These are phyloP conservation scores for Ochromonas danica DNA, from an alignment of 108 stramenopile genomes.

Conservation along the genomic window DNA sequence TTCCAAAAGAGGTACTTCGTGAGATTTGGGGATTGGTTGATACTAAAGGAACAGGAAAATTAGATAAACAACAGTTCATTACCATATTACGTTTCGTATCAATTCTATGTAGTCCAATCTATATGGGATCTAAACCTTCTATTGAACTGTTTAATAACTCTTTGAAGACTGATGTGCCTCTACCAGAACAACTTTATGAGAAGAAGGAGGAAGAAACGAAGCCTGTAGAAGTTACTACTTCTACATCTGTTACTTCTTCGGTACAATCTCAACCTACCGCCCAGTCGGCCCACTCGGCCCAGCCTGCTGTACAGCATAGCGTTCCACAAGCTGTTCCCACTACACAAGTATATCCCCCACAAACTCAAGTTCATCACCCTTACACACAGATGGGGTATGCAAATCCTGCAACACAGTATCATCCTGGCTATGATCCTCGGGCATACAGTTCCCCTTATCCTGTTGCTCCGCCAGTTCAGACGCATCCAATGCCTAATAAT, in stretches of 20 bases:
- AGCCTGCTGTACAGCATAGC: no score
- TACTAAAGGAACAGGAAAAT: background rate
- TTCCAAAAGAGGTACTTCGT: background rate
- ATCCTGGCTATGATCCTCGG: background rate
- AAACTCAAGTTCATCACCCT: no score
- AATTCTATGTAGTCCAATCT: background rate
- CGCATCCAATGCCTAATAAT: background rate
- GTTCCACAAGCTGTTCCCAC: no score
- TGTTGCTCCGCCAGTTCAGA: background rate
- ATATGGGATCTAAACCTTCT: background rate
- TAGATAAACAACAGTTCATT: conserved; percentile 11
- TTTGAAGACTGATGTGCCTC: background rate
- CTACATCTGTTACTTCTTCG: background rate
- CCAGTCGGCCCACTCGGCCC: no score
- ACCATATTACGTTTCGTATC: background rate
- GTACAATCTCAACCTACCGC: background rate
- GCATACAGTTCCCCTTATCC: background rate
- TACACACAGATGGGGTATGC: no score
- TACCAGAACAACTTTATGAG: background rate
- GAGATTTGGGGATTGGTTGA: conserved; percentile 6
- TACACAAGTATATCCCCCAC: no score
- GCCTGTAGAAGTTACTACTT: background rate
- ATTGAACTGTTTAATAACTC: background rate
- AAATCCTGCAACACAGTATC: background rate
- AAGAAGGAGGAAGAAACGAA: no score